Base-by-base conservation (phyloP, 441 rosid species). In the Eruca vesicaria region DNA sequence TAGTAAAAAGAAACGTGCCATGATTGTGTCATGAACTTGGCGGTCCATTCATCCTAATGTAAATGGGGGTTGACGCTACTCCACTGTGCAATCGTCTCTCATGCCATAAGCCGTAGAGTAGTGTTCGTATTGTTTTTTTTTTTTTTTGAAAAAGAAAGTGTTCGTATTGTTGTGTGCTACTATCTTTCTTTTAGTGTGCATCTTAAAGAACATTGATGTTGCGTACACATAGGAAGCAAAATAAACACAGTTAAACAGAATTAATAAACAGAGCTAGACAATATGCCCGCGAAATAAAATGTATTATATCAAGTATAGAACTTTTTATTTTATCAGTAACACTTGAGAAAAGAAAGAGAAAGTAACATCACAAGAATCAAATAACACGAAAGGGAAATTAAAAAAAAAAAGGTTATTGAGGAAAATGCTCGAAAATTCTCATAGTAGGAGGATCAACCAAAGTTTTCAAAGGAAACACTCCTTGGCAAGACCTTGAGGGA, bases 401-500 rank as follows among this genome's bases (percentile, higher is more conserved):
- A 35, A 33, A 19, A 36, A 1, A 15, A 32, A 14, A 7, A 65
- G 1, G 9, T 8, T 33, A 16, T 65, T 48, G 10, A 59, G 33
- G 36, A 32, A 45, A 35, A 3, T 64, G 52, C 33, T 65, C 7
- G 72, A 65, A 70, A 64, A 32, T 32, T 56, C 2, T 23, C 41
- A 32, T 0, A 6, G 76, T 20, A 33, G 0, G 26, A 52, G 14
- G 56, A 59, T 78, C 63, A 71, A 5, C 20, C 45, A 33, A 63
- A 23, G 28, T 4, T 61, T 61, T 50, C 56, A 64, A 48, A 79
- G 67, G 14, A 0, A 5, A 19, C 82, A 79, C 41, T 75, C 82
- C 61, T 58, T 64, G 31, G 82, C 56, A 12, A 64, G 29, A 32
- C 83, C 84, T 2, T 73, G 81, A 50, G 84, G 83, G 62, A 81